Evolutionary conservation across 2,329 filamentous ascomycete species (phyloP).

Genomic region (Stromatinia cepivora): DNA sequence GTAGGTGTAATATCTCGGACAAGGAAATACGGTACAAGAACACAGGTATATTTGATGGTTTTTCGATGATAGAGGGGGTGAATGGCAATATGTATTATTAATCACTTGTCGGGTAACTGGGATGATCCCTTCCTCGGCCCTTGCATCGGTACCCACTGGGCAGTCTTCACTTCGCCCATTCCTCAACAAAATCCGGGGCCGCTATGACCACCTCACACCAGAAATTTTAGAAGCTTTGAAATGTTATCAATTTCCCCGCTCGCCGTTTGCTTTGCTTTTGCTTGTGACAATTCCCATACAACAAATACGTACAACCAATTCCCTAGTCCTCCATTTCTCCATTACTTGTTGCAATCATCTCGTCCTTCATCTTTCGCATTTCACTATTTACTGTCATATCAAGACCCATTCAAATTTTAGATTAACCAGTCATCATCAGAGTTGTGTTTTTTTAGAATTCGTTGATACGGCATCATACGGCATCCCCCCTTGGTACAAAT

Average conservation of each 20-base stretch:
- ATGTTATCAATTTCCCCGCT: not conserved
- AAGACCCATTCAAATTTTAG: not conserved
- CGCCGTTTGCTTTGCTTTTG: not conserved
- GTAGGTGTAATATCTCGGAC: too few relatives aligned
- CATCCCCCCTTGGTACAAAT: not conserved
- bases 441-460: not conserved
- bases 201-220: constrained; percentile 11
- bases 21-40: too few relatives aligned
- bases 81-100: not conserved
- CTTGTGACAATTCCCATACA: constrained; percentile 7
- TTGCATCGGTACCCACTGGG: not conserved
- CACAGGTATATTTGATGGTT: not conserved
- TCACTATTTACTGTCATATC: not conserved
- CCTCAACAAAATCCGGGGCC: constrained; percentile 8
- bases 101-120: not conserved
- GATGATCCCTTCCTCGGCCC: not conserved
- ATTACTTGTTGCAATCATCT: not conserved
- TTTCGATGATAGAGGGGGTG: not conserved
- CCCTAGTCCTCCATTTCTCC: not conserved
- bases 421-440: not conserved
- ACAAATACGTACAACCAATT: not conserved
- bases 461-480: not conserved
- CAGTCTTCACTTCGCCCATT: not conserved
- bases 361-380: not conserved
- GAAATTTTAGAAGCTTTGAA: constrained; percentile 1